Evolutionary conservation across 371 early-diverging fungal genomes (phyloP), one percentile per base, ranked within the genome.

Genomic region (Nematocida sp.): DNA sequence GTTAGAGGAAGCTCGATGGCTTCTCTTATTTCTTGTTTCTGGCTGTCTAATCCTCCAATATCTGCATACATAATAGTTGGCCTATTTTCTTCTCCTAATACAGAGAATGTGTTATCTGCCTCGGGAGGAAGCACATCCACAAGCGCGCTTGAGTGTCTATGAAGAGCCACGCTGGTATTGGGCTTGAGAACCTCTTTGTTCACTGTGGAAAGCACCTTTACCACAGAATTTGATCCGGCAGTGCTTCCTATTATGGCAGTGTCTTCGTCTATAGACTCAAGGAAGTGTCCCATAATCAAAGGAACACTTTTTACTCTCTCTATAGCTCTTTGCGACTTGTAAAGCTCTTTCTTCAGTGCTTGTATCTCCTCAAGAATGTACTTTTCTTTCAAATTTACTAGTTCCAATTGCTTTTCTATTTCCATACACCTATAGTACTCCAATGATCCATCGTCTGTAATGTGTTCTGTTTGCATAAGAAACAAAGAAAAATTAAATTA

Each of bases 281-380:
- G 84, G 85, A 99, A 99, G 84, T 97, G 97, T 36, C 97, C 98
- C 83, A 99, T 92, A 28, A 97, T 92, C 48, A 99, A 86, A 32
- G 99, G 99, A 18, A 99, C 97, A 23, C 94, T 92, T 83, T 93
- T 90, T 79, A 99, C 95, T 66, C 98, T 87, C 85, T 96, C 94
- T 18, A 99, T 96, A 84, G 97, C 96, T 79, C 95, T 94, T 83
- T 93, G 93, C 35, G 84, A 81, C 87, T 80, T 64, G 33, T 92
- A 83, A 65, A 97, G 87, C 82, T 97, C 97, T 60, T 91, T 87
- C 84, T 95, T 93, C 75, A 99, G 82, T 83, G 94, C 92, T 85
- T 92, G 91, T 84, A 95, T 93, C 82, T 95, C 86, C 84, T 96
- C 94, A 86, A 92, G 92, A 82, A 97, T 93, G 85, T 95, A 97